These are phyloP conservation scores for Ophiostoma ips DNA, from an alignment of 2,329 filamentous ascomycete species.

Conservation along the genomic window DNA sequence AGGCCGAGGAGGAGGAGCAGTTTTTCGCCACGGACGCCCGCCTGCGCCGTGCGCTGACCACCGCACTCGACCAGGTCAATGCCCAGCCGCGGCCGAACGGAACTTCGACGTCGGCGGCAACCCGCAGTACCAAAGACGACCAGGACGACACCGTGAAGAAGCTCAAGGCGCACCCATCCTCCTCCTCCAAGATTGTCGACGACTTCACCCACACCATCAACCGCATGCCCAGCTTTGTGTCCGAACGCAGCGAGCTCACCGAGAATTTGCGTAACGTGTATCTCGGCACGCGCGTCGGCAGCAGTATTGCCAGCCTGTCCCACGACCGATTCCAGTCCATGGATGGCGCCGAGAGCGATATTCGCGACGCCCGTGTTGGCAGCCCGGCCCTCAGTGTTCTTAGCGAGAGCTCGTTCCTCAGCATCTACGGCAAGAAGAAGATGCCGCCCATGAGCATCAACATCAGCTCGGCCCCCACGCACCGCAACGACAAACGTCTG, in stretches of 20 bases:
- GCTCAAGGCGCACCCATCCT: neutral
- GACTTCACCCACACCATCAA: slow-evolving; percentile 27
- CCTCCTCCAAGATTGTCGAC: slow-evolving; percentile 13
- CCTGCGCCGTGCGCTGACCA: slow-evolving; percentile 13
- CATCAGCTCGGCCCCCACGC: neutral
- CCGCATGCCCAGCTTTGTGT: slow-evolving; percentile 52
- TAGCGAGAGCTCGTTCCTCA: slow-evolving; percentile 54
- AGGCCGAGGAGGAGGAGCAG: slow-evolving; percentile 28
- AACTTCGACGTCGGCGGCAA: neutral
- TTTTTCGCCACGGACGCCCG: slow-evolving; percentile 20
- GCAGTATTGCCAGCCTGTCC: slow-evolving; percentile 38
- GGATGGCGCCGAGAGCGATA: slow-evolving; percentile 21
- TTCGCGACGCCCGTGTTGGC: slow-evolving; percentile 24
- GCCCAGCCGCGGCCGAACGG: neutral
- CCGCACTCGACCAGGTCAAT: neutral
- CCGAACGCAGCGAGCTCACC: slow-evolving; percentile 43
- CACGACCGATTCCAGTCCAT: slow-evolving; percentile 25
- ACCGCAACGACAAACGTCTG: neutral
- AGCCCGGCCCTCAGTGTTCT: slow-evolving; percentile 51
- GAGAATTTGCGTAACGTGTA: slow-evolving; percentile 49
- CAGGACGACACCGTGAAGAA: slow-evolving; percentile 7
- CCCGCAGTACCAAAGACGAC: no score
- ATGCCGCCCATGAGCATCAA: neutral
- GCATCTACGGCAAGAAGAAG: slow-evolving; percentile 42
- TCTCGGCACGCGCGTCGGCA: slow-evolving; percentile 31